These are phyloP conservation scores for Leccinum olivaceopallidum DNA, from an alignment of 768 basidiomycete species.

Conservation along the genomic window DNA sequence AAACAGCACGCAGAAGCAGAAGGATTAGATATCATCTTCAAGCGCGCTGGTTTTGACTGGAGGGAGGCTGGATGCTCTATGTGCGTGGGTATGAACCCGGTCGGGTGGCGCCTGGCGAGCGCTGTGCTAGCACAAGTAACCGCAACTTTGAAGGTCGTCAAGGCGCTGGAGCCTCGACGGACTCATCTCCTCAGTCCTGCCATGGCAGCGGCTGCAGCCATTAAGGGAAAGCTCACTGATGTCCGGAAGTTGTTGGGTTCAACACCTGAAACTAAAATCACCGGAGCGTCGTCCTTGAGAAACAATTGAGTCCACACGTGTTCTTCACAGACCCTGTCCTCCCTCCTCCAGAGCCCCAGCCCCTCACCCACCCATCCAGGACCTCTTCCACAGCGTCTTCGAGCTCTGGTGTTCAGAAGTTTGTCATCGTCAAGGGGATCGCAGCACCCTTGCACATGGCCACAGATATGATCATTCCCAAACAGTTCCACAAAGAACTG, in stretches of 20 bases:
- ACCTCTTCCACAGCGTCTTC: slow-evolving; percentile 37
- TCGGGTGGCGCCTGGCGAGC: no score
- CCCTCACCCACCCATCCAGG: slow-evolving; percentile 35
- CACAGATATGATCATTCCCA: slow-evolving; percentile 93
- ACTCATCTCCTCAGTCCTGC: no score
- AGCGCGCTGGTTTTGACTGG: no score
- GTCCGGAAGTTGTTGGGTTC: slow-evolving; percentile 26
- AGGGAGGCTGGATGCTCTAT: no score
- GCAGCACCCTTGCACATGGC: slow-evolving; percentile 77
- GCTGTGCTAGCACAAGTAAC: no score
- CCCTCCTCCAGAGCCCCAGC: slow-evolving; percentile 52
- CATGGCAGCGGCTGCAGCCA: no score
- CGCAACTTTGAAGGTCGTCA: no score
- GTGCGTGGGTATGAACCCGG: no score
- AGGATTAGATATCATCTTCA: no score
- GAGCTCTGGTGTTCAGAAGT: slow-evolving; percentile 56
- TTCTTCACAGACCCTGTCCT: slow-evolving; percentile 74
- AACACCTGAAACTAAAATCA: slow-evolving; percentile 39
- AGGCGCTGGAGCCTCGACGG: no score
- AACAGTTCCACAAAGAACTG: slow-evolving; percentile 90
- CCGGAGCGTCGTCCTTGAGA: slow-evolving; percentile 54
- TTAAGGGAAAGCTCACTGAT: no score
- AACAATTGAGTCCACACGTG: slow-evolving; percentile 68
- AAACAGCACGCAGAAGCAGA: no score
- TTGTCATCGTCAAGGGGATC: slow-evolving; percentile 70